These are phyloP conservation scores for Claviceps sp. DNA, from an alignment of 2,329 filamentous ascomycete species.

Conservation along the genomic window DNA sequence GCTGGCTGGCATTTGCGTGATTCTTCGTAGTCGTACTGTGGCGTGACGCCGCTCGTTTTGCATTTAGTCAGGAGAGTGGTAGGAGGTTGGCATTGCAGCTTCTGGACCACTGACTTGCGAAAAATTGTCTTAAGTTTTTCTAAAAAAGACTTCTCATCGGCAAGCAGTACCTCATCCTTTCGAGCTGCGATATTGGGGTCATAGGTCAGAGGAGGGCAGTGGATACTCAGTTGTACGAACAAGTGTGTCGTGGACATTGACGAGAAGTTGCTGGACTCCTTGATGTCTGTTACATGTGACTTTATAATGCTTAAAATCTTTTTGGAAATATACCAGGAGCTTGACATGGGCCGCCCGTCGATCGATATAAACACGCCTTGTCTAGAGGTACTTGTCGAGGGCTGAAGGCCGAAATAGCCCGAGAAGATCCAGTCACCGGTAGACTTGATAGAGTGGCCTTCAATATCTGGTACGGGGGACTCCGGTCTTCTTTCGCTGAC, in stretches of 20 bases:
- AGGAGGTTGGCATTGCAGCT: neutral
- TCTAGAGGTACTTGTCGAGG: conserved; percentile 11
- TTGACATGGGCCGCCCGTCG: conserved; percentile 51
- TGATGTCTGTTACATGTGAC: conserved; percentile 17
- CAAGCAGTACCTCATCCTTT: conserved; percentile 61
- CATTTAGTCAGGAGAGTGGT: neutral
- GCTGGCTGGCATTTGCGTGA: neutral
- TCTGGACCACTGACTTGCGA: conserved; percentile 21
- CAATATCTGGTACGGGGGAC: neutral
- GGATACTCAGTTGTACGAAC: conserved; percentile 52
- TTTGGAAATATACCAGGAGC: conserved; percentile 31
- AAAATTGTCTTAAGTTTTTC: conserved; percentile 34
- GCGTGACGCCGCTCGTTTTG: neutral
- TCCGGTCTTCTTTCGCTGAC: conserved; percentile 8
- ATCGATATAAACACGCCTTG: conserved; percentile 46
- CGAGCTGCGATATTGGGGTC: conserved; percentile 59
- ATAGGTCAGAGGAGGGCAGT: conserved; percentile 48
- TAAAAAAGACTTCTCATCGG: conserved; percentile 33
- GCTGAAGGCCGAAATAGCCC: conserved; percentile 40
- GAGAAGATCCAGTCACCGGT: conserved; percentile 26
- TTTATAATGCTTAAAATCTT: conserved; percentile 43
- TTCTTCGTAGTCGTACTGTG: neutral
- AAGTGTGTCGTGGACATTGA: conserved; percentile 27
- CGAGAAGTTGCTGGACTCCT: neutral
- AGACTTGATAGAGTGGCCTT: neutral